Conservation (phyloP, 208 protist genomes). For the Phytomonas francai region DNA sequence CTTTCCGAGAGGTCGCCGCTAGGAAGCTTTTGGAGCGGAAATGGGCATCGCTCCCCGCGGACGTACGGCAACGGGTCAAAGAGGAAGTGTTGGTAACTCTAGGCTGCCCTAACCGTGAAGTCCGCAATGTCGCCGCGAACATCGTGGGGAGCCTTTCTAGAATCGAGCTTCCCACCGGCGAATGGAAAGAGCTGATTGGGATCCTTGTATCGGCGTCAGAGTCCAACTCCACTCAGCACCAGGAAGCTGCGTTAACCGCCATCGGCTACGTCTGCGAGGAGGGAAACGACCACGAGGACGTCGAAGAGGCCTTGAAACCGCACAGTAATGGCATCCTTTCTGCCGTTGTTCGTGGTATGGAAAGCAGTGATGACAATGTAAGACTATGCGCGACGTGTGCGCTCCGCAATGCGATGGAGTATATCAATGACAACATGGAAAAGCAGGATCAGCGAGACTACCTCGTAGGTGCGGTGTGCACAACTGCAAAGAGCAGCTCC, state of each 20-base stretch:
- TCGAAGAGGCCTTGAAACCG: constrained; percentile 54
- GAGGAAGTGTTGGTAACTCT: constrained; percentile 74
- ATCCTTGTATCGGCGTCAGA: constrained; percentile 69
- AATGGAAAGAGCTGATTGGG: constrained; percentile 91
- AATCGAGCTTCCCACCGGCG: constrained; percentile 91
- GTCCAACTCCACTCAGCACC: constrained; percentile 48
- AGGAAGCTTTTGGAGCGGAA: constrained; percentile 50
- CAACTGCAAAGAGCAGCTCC: constrained; percentile 25
- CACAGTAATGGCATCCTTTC: constrained; percentile 85
- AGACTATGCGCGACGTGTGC: constrained; percentile 88
- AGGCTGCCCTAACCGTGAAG: constrained; percentile 55
- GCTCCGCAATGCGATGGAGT: constrained; percentile 94
- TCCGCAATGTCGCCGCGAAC: constrained; percentile 90
- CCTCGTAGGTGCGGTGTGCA: constrained; percentile 89
- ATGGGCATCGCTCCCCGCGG: constrained; percentile 52
- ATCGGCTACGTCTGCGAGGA: constrained; percentile 98
- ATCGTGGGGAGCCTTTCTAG: constrained; percentile 92
- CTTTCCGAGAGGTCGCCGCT: constrained; percentile 64
- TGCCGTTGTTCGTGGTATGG: constrained; percentile 89
- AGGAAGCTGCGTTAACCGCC: constrained; percentile 91
- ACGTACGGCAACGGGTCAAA: constrained; percentile 62
- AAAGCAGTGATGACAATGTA: constrained; percentile 65
- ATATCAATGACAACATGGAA: constrained; percentile 93
- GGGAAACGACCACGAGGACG: constrained; percentile 57
- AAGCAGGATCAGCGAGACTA: constrained; percentile 84